phyloP scores from a whole-genome alignment of 208 protist species.

The Kentomonas sorsogonicus region DNA sequence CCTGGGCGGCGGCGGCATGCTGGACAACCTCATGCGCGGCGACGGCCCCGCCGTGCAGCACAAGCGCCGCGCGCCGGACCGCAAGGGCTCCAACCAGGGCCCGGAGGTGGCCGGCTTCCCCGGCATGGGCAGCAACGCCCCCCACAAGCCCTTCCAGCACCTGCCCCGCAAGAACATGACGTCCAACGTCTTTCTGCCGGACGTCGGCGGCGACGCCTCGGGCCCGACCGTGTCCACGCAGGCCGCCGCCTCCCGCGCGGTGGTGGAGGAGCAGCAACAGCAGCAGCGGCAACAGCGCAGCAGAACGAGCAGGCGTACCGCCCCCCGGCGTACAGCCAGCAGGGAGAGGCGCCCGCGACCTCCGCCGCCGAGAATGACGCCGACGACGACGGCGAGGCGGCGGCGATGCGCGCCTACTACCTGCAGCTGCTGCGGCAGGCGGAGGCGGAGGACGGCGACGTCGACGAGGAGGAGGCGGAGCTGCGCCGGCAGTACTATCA shows the following conservation, averaged over 20 bases:
- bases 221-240: too few species aligned
- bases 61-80: neutral
- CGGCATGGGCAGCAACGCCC: conserved; percentile 29
- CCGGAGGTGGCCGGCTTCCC: conserved; percentile 28
- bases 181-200: conserved; percentile 27
- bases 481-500: too few species aligned
- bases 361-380: neutral
- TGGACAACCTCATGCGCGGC: neutral
- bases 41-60: neutral
- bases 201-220: too few species aligned
- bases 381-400: neutral
- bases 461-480: conserved; percentile 1
- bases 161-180: conserved; percentile 18
- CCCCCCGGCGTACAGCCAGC: too few species aligned
- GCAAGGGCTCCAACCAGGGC: neutral
- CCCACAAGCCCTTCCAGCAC: conserved; percentile 13
- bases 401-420: neutral
- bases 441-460: neutral
- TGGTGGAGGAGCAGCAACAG: too few species aligned
- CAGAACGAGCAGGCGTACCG: too few species aligned
- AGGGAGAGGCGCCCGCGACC: too few species aligned
- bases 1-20: too few species aligned
- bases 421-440: neutral
- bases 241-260: too few species aligned
- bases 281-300: too few species aligned